Base-by-base conservation (phyloP, 148 eudicot species). In the Rhododendron simsii region DNA sequence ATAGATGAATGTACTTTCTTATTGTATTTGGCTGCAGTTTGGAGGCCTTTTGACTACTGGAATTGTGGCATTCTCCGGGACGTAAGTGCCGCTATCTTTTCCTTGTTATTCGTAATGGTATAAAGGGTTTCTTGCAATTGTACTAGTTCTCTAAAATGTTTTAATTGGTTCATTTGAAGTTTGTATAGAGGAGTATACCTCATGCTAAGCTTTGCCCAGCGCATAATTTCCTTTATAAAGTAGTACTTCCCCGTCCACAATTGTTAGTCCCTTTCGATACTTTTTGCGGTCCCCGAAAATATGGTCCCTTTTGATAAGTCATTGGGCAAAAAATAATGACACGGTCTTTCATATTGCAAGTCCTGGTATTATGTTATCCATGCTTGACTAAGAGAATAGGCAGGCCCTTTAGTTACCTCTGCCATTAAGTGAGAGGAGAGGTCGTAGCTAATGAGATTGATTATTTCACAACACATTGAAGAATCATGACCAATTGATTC, bases 11-110 rank as follows among this genome's bases (percentile, higher is more conserved):
- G 21, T 57, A 37, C 23, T 20, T 9, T 44, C 67, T 47, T 57
- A 1, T 82, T 55, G 53, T 59, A 16, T n/a, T 47, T 86, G 13
- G 80, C 57, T 89, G 90, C 86, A 96, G 98, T 96, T 93, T 92
- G 99, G 99, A 87, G 98, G 96, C 45, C 96, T 94, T 83, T 80
- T 95, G 91, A 93, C 98, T 83, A 87, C 95, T 83, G 98, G 99
- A 51, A 93, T 96, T 57, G 10, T 96, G 53, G 94, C 92, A 21
- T 96, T 96, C 90, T 96, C 98, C 10, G 99, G 98, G 77, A 93
- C 99, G 98, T 95, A 93, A 96, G 99, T 94, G 35, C 81, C 48
- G 18, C 18, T 84, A 63, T 87, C 23, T 13, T 69, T 76, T 48
- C 44, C 23, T 88, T 75, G 67, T 67, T 63, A n/a, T 61, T 63